Evolutionary conservation across 352 stramenopile species (phyloP), one percentile per base, ranked within the genome.

Genomic region (Pythium folliculosum): DNA sequence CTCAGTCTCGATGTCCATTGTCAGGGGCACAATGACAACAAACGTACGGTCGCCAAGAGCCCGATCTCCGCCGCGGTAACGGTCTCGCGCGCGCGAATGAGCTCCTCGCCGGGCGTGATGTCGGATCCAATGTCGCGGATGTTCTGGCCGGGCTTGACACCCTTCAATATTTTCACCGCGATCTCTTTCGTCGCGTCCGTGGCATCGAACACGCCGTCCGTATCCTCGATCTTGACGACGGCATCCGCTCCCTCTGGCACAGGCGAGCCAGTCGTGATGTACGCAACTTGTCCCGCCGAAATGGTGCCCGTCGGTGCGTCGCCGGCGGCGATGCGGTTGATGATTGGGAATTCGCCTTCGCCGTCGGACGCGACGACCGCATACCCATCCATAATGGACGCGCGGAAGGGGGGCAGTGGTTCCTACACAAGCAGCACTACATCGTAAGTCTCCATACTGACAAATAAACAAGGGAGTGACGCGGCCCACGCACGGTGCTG

Each of bases 301-400:
- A 95, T 77, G 4, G 69, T 38, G 45, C 60, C 78, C 5, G 59
- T 49, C 0, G 85, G 86, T 21, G 77, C 58, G n/a, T 83, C 68
- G 5, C 88, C 89, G 8, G 89, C 89, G 1, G 81, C 78, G 49
- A 96, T 91, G 12, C 86, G 77, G 19, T 89, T 77, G 3, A 84
- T 54, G 7, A 96, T 76, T 37, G 78, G 71, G 38, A 90, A 96
- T 80, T 79, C 78, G 35, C 90, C 90, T 22, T 83, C 75, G 59
- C 88, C 88, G 43, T 97, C 86, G 9, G 83, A 79, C n/a, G 89
- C 84, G 2, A 96, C 73, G 0, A 99, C 90, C 8, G 96, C 96
- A 76, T 99, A 99, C 32, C 97, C 97, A 78, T 99, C 97, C 96
- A 99, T 99, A 53, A 99, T 98, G 47, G 93, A 98, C 30, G 96